Evolutionary conservation across 306 rosid species (phyloP), one percentile per base, ranked within the genome.

Genomic region (Alnus rubra): DNA sequence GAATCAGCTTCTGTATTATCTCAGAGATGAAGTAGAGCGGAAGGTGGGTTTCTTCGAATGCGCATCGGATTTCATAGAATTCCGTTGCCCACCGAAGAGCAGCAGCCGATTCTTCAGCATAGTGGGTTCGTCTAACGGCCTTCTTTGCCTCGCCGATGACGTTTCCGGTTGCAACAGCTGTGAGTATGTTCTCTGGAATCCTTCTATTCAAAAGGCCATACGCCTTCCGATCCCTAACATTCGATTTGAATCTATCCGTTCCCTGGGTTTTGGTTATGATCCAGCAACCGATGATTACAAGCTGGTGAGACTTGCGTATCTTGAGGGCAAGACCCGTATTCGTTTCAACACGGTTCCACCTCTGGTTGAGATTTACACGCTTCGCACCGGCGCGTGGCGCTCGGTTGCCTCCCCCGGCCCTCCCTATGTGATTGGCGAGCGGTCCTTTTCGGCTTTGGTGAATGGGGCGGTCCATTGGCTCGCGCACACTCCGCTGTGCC

Each of bases 281-380:
- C 44, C 69, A 2, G 44, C 45, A 30, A 13, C 45, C 7, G 44
- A 31, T 14, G 69, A 63, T 33, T 59, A 59, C 31, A 59, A 59
- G 31, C n/a, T 59, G 15, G 37, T 59, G 35, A 59, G 65, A 28
- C 14, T 59, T 28, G 65, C 12, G 65, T 59, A 59, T 11, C 14
- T 59, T 59, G 65, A 10, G 5, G n/a, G 58, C 7, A 10, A 13
- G 19, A 15, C n/a, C 5, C 6, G 15, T 23, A 9, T 1, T 19
- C 31, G 30, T 59, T 31, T 49, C 52, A 49, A 49, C 52, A 49
- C 10, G 42, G 10, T 33, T 63, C 69, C 31, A 9, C 39, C 18
- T 31, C 68, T 9, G 69, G 69, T 63, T 33, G 69, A 33, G 44
- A 63, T 63, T 11, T 63, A 63, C n/a, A 33, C 69, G n/a, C 69